Percentiles rank a stretch among this genome's conserved stretches.
These are phyloP conservation scores for Lenzites betulinus DNA, from an alignment of 768 basidiomycete species.

Conservation along the genomic window DNA sequence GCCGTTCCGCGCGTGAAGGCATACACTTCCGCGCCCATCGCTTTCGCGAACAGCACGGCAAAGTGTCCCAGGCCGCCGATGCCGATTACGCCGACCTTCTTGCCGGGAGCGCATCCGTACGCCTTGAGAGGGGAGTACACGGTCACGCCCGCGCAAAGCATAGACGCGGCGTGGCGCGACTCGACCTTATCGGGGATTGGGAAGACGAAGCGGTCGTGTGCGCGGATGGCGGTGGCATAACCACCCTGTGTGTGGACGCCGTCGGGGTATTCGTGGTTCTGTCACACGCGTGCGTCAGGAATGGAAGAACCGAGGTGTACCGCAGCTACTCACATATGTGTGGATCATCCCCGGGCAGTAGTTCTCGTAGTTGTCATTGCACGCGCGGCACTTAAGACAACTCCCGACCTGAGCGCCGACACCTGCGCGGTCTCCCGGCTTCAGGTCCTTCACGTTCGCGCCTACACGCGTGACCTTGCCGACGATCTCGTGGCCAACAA, in stretches of 20 bases:
- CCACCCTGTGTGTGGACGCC: constrained; percentile 45
- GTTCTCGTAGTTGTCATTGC: constrained; percentile 56
- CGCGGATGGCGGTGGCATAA: constrained; percentile 49
- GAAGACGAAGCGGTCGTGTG: constrained; percentile 57
- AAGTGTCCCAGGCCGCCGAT: constrained; percentile 59
- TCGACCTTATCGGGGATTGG: constrained; percentile 56
- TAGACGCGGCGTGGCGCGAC: constrained; percentile 57
- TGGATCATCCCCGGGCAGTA: constrained; percentile 51
- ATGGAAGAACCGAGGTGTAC: background rate
- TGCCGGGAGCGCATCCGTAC: constrained; percentile 58
- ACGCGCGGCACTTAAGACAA: constrained; percentile 51
- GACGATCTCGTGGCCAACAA: constrained; percentile 53
- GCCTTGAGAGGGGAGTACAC: constrained; percentile 60
- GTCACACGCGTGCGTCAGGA: background rate
- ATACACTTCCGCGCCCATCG: constrained; percentile 58
- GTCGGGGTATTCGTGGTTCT: constrained; percentile 43
- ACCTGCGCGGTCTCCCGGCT: constrained; percentile 57
- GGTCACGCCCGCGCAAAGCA: constrained; percentile 67
- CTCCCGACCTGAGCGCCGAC: constrained; percentile 52
- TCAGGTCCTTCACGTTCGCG: constrained; percentile 50
- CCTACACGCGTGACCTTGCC: constrained; percentile 59
- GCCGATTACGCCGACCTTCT: constrained; percentile 66
- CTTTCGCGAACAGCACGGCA: constrained; percentile 48
- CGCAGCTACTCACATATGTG: constrained; percentile 38
- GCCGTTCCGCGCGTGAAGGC: constrained; percentile 57